A percentile compares a stretch with the other conserved stretches of the same genome.
Evolutionary conservation across 768 basidiomycete genomes (phyloP).

Genomic region (Hericium alpestre): DNA sequence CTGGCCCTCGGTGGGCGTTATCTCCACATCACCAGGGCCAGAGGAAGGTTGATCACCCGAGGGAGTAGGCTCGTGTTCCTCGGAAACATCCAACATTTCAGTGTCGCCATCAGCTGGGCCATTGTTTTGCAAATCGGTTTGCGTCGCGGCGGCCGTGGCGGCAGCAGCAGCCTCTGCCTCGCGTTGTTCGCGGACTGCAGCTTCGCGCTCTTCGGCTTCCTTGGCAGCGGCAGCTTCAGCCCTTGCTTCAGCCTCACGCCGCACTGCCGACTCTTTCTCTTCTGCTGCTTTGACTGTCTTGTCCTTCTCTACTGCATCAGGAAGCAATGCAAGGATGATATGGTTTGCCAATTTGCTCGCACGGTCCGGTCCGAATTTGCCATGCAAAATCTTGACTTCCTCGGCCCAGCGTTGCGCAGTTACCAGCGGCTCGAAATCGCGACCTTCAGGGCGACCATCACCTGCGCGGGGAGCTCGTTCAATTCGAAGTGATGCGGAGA

Average conservation of each 20-base stretch:
- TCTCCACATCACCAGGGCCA: not conserved
- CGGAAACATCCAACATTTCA: slow-evolving; percentile 29
- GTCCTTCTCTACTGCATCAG: slow-evolving; percentile 53
- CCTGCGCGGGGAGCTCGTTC: slow-evolving; percentile 39
- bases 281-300: slow-evolving; percentile 37
- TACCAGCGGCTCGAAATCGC: slow-evolving; percentile 67
- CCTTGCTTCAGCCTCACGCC: slow-evolving; percentile 24
- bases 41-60: slow-evolving; percentile 6
- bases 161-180: slow-evolving; percentile 9
- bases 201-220: slow-evolving; percentile 24
- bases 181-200: slow-evolving; percentile 10
- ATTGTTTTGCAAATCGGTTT: slow-evolving; percentile 25
- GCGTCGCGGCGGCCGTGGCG: slow-evolving; percentile 12
- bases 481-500: slow-evolving; percentile 50
- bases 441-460: slow-evolving; percentile 33
- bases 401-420: slow-evolving; percentile 86
- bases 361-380: slow-evolving; percentile 61
- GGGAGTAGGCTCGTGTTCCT: not conserved
- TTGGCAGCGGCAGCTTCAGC: slow-evolving; percentile 26
- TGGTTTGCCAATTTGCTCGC: slow-evolving; percentile 60
- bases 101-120: slow-evolving; percentile 30
- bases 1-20: not conserved
- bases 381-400: slow-evolving; percentile 74
- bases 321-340: slow-evolving; percentile 62
- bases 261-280: slow-evolving; percentile 39